Base-by-base conservation (phyloP, 306 rosid species). In the Ormosia emarginata region DNA sequence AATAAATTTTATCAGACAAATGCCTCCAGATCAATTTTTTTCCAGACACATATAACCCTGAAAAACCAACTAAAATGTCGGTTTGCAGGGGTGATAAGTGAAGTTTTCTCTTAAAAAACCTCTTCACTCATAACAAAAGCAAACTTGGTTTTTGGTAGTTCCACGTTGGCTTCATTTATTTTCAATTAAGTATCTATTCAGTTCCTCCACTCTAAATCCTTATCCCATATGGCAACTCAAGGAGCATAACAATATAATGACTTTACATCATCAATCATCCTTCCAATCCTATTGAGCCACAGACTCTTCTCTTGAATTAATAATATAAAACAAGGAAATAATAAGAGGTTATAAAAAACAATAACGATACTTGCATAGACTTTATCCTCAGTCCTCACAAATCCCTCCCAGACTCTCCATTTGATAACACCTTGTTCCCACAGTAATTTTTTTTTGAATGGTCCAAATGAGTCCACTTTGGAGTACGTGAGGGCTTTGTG, bases 21-120 rank as follows among this genome's bases (percentile, higher is more conserved):
- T 74, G 40, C 46, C 53, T 53, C 61, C n/a, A 29, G 74, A 39
- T 59, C 41, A 74, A 71, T 7, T 5, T 74, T 74, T 74, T 53
- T 64, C 50, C 13, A 64, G 56, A 47, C 15, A 67, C 12, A 46
- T 14, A 30, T 44, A 33, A 41, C 6, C 30, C 5, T 66, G 9
- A 39, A 74, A 74, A 72, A 39, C 63, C 39, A 66, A 56, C 47
- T 47, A 82, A 79, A 68, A 68, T 57, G 12, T 7, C 11, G 61
- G 37, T 79, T 69, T 34, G 50, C 39, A 69, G 58, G 49, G 14
- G 40, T 32, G 44, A 39, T 13, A 53, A 63, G 41, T 49, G 49
- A 77, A 34, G 14, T 61, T 59, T 62, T 77, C 75, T 66, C 41
- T 13, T 66, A 0, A 46, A 13, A 58, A 57, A 9, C 5, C 36